Percentiles rank a stretch among this genome's conserved stretches.
phyloP scores from a whole-genome alignment of 129 eudicot species.

The Apium graveolens region DNA sequence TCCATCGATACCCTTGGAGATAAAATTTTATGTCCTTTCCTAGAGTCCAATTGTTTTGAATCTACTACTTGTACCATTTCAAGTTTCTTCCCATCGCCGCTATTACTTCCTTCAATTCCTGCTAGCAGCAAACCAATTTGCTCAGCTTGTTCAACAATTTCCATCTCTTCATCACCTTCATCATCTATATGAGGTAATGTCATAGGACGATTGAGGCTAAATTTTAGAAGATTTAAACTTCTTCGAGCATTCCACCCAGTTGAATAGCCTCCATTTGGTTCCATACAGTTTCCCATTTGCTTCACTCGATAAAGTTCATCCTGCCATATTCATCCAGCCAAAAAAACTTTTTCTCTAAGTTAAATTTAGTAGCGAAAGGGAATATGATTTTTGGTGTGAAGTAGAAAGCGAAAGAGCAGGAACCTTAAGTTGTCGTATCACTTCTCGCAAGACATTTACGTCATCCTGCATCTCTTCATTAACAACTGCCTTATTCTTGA shows the following conservation, averaged over 20 bases:
- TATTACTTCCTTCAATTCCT: slow-evolving; percentile 23
- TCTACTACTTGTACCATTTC: slow-evolving; percentile 2
- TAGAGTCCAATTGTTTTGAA: slow-evolving; percentile 3
- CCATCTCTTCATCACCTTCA: slow-evolving; percentile 91
- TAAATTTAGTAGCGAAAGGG: neutral
- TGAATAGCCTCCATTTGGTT: slow-evolving; percentile 49
- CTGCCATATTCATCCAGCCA: slow-evolving; percentile 26
- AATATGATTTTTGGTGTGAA: neutral
- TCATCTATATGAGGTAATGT: slow-evolving; percentile 52
- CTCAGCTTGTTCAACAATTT: slow-evolving; percentile 64
- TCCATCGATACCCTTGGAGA: neutral
- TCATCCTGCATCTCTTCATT: slow-evolving; percentile 94
- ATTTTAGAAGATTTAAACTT: slow-evolving; percentile 80
- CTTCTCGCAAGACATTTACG: slow-evolving; percentile 76
- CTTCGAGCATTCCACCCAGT: slow-evolving; percentile 89
- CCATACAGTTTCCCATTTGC: slow-evolving; percentile 43
- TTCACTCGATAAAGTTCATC: slow-evolving; percentile 85
- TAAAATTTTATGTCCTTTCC: neutral
- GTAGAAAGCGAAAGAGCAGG: slow-evolving; percentile 3
- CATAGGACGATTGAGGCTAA: slow-evolving; percentile 85
- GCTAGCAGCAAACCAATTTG: slow-evolving; percentile 21
- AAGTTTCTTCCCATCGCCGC: slow-evolving; percentile 17
- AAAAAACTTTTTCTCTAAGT: neutral
- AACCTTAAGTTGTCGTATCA: slow-evolving; percentile 74
- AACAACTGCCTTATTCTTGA: slow-evolving; percentile 84